A percentile compares a stretch with the other conserved stretches of the same genome.
These are phyloP conservation scores for Gaertneriomyces sp. DNA, from an alignment of 192 early-diverging fungal species.

Conservation along the genomic window DNA sequence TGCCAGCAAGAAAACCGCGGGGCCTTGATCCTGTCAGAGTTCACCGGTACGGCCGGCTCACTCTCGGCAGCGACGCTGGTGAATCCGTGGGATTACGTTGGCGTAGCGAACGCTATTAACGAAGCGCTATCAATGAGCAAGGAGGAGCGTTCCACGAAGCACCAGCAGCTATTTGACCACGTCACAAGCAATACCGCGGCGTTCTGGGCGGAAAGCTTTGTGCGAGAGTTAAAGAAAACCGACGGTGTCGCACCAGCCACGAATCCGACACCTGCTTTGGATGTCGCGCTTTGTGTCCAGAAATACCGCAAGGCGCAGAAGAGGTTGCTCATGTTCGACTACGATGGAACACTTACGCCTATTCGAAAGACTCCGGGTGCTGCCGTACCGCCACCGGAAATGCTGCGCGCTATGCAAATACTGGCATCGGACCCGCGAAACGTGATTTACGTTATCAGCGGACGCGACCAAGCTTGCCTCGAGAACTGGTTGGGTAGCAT, in stretches of 20 bases:
- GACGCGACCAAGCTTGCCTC: slow-evolving; percentile 79
- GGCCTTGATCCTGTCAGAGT: slow-evolving; percentile 90
- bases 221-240: slow-evolving; percentile 66
- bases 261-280: slow-evolving; percentile 50
- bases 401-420: slow-evolving; percentile 68
- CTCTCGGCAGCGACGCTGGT: slow-evolving; percentile 82
- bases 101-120: slow-evolving; percentile 84
- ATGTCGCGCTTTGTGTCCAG: slow-evolving; percentile 28
- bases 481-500: slow-evolving; percentile 82
- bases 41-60: slow-evolving; percentile 92
- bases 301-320: slow-evolving; percentile 59
- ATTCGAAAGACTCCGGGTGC: slow-evolving; percentile 79
- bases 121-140: slow-evolving; percentile 77
- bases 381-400: slow-evolving; percentile 74
- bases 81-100: slow-evolving; percentile 95
- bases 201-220: slow-evolving; percentile 81
- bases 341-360: slow-evolving; percentile 94
- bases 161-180: slow-evolving; percentile 80
- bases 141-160: slow-evolving; percentile 72
- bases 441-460: slow-evolving; percentile 86
- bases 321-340: slow-evolving; percentile 90
- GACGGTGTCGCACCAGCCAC: slow-evolving; percentile 40
- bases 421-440: slow-evolving; percentile 78
- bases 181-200: slow-evolving; percentile 78
- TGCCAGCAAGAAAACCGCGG: slow-evolving; percentile 84